These are phyloP conservation scores for Trametes villosa DNA, from an alignment of 768 basidiomycete genomes.

Conservation along the genomic window DNA sequence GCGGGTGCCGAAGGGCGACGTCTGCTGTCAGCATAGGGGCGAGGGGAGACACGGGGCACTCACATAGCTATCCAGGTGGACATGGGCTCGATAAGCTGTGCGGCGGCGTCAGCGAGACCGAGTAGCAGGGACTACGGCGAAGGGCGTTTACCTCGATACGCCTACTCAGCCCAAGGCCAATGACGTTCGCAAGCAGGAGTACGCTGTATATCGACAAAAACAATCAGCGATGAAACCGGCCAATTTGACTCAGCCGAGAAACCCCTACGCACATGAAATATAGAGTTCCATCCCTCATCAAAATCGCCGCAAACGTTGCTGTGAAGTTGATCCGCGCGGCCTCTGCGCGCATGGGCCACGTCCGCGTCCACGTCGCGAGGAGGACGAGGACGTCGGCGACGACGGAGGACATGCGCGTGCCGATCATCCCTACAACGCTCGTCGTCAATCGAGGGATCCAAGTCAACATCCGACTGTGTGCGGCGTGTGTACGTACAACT, in stretches of 20 bases:
- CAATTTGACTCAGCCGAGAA: too few species aligned
- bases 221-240: not conserved
- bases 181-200: not conserved
- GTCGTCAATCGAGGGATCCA: not conserved
- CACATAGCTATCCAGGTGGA: slow-evolving; percentile 3
- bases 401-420: not conserved
- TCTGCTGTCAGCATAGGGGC: not conserved
- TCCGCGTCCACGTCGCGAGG: not conserved
- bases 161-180: not conserved
- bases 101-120: not conserved
- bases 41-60: not conserved
- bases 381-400: not conserved
- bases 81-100: slow-evolving; percentile 2
- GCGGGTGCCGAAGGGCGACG: not conserved
- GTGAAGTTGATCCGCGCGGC: not conserved
- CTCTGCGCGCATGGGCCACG: not conserved
- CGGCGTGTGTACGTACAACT: too few species aligned
- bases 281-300: not conserved
- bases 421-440: not conserved
- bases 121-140: not conserved
- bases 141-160: not conserved
- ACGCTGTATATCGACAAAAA: not conserved
- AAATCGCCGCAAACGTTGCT: not conserved
- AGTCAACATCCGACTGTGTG: too few species aligned
- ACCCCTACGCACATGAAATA: not conserved